Percentiles rank a stretch among this genome's conserved stretches.
Conservation (phyloP, 345 rosid genomes). For the Rubroshorea leprosula region DNA sequence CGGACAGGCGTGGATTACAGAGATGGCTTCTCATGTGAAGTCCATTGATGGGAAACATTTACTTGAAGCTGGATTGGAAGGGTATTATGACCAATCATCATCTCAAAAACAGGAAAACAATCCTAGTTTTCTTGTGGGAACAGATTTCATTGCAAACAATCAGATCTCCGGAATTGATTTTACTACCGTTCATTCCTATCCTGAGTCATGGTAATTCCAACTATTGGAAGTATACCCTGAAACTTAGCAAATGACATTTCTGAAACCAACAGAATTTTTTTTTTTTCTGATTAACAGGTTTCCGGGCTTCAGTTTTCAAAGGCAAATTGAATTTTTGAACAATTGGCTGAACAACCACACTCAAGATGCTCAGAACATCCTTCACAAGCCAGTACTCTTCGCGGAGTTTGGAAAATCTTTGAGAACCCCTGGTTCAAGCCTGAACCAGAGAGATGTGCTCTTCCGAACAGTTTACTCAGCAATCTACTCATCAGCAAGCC, state of each 20-base stretch:
- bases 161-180: constrained; percentile 52
- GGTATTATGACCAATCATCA: constrained; percentile 52
- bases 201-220: constrained; percentile 66
- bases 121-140: constrained; percentile 49
- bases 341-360: constrained; percentile 52
- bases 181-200: constrained; percentile 61
- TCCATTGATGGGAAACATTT: constrained; percentile 60
- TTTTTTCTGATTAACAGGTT: constrained; percentile 39
- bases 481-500: constrained; percentile 43
- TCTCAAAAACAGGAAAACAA: constrained; percentile 46
- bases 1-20: constrained; percentile 62
- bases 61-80: constrained; percentile 55
- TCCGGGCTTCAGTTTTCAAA: constrained; percentile 23
- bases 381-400: constrained; percentile 52
- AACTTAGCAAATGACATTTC: no score
- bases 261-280: constrained; percentile 26
- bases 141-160: constrained; percentile 62
- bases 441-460: constrained; percentile 40
- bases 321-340: constrained; percentile 39
- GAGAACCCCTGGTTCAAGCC: constrained; percentile 26
- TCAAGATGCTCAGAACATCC: constrained; percentile 51
- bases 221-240: no score
- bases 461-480: constrained; percentile 46
- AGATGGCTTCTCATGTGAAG: constrained; percentile 58
- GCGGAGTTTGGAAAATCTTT: constrained; percentile 59